phyloP scores from a whole-genome alignment of 306 rosid species.

The Spatholobus suberectus region DNA sequence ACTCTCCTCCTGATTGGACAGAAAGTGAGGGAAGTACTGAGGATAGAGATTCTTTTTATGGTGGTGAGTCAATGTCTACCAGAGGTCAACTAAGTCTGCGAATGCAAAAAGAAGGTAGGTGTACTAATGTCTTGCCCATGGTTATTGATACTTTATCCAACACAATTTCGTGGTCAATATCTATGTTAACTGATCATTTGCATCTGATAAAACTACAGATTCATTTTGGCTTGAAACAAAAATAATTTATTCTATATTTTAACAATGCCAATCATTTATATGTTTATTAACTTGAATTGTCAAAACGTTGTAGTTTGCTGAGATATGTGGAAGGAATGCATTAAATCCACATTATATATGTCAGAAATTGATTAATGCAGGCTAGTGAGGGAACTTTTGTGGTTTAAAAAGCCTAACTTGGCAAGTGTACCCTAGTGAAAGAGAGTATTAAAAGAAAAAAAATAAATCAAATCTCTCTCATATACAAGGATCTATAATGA shows the following conservation, averaged over 20 bases:
- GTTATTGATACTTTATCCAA: constrained; percentile 3
- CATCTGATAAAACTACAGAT: constrained; percentile 1
- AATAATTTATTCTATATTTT: neutral
- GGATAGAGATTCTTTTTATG: constrained; percentile 46
- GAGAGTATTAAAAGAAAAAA: constrained; percentile 7
- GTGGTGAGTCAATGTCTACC: constrained; percentile 53
- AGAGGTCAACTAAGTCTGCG: constrained; percentile 88
- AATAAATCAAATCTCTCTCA: constrained; percentile 18
- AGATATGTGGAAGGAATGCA: neutral
- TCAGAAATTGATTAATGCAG: neutral
- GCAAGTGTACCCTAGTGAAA: neutral
- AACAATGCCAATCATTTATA: neutral
- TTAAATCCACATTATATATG: neutral
- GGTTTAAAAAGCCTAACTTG: too few relatives aligned
- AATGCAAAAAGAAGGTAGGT: constrained; percentile 92
- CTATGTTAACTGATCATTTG: neutral
- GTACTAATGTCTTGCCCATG: constrained; percentile 8
- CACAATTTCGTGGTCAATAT: neutral
- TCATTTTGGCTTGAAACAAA: constrained; percentile 3
- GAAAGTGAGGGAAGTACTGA: constrained; percentile 63
- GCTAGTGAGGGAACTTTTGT: neutral
- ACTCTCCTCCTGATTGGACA: constrained; percentile 99
- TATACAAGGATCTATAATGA: constrained; percentile 3
- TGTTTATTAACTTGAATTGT: neutral
- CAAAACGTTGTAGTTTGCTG: neutral